Evolutionary conservation across 495 filamentous ascomycete genomes (phyloP).

Genomic region (Clavariopsis aquatica): DNA sequence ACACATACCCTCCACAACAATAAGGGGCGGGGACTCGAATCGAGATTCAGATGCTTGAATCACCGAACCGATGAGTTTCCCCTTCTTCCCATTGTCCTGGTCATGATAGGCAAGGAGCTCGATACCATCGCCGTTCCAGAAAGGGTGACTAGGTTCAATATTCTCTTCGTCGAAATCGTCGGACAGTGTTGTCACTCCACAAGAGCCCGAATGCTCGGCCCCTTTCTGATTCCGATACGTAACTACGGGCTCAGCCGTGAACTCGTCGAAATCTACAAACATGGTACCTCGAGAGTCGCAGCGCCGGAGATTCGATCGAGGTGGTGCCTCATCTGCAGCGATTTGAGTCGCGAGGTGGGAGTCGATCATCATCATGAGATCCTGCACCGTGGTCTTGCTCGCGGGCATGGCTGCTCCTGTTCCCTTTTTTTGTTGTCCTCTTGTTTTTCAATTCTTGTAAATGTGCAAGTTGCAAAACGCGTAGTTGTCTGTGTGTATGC

Average conservation of each 20-base stretch:
- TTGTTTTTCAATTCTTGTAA: neutral
- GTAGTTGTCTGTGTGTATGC: too few relatives aligned
- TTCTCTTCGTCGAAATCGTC: neutral
- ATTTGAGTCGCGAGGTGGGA: slow-evolving; percentile 6
- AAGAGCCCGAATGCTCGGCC: too few relatives aligned
- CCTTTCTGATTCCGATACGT: slow-evolving; percentile 6
- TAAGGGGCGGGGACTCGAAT: neutral
- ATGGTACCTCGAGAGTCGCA: slow-evolving; percentile 6
- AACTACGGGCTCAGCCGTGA: neutral
- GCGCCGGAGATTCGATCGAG: neutral
- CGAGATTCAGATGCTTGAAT: neutral
- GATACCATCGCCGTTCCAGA: neutral
- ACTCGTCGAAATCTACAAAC: slow-evolving; percentile 24
- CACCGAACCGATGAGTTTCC: neutral
- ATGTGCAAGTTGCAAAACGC: too few relatives aligned
- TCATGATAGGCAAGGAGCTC: too few relatives aligned
- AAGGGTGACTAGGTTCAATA: too few relatives aligned
- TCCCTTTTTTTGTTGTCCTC: neutral
- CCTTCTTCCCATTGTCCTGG: too few relatives aligned
- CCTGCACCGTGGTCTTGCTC: neutral
- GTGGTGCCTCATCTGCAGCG: neutral
- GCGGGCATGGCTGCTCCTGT: neutral
- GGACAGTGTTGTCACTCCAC: neutral
- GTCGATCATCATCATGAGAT: slow-evolving; percentile 17
- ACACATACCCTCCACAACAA: neutral